phyloP scores from a whole-genome alignment of 1,284 basidiomycete genomes.

The Fomitopsis betulina region DNA sequence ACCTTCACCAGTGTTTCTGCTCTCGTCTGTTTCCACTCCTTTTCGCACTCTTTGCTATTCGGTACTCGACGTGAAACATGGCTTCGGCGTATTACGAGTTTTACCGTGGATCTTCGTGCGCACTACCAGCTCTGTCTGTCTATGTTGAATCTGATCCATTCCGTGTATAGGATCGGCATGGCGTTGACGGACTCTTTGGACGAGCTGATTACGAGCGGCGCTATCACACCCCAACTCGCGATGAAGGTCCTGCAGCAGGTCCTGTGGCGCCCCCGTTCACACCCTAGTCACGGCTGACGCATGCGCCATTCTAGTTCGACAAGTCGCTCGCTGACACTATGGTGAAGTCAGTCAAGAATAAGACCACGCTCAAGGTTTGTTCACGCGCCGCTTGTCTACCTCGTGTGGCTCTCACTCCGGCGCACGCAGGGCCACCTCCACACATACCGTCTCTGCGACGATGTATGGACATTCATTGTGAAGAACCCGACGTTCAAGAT shows the following conservation, averaged over 20 bases:
- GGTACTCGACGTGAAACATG: conserved; percentile 34
- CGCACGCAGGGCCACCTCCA: conserved; percentile 73
- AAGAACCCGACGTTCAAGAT: conserved; percentile 92
- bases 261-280: conserved; percentile 5
- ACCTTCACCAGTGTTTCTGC: conserved; percentile 18
- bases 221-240: conserved; percentile 95
- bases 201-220: conserved; percentile 95
- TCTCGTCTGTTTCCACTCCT: neutral
- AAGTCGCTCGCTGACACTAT: conserved; percentile 90
- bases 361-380: conserved; percentile 84
- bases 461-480: conserved; percentile 96
- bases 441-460: conserved; percentile 93
- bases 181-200: conserved; percentile 98
- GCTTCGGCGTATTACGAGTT: conserved; percentile 88
- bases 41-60: conserved; percentile 1
- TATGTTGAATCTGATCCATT: neutral
- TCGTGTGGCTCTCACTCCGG: neutral
- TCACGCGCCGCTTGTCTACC: neutral
- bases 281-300: conserved; percentile 1
- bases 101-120: conserved; percentile 84
- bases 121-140: conserved; percentile 16
- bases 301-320: conserved; percentile 67
- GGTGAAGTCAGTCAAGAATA: conserved; percentile 87
- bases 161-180: conserved; percentile 78
- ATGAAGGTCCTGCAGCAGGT: conserved; percentile 98